Evolutionary conservation across 257 asterid genomes (phyloP).

Genomic region (Coffea eugenioides): DNA sequence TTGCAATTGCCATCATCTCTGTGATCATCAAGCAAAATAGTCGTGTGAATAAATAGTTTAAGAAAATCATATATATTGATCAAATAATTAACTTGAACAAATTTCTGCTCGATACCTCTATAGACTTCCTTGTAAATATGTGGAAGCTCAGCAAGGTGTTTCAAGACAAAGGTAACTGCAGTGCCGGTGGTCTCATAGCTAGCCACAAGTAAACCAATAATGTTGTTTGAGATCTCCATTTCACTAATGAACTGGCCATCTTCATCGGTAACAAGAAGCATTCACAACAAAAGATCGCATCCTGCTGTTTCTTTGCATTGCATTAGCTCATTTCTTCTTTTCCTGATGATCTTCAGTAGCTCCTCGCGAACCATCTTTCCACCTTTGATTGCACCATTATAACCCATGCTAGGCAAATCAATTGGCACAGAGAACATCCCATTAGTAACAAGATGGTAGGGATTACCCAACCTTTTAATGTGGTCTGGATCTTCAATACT

Average conservation of each 20-base stretch:
- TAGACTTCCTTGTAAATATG: conserved; percentile 41
- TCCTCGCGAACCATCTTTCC: not conserved
- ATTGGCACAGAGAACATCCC: not conserved
- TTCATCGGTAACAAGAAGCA: conserved; percentile 57
- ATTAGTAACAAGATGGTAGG: not conserved
- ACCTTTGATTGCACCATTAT: not conserved
- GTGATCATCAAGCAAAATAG: not conserved
- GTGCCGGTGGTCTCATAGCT: conserved; percentile 57
- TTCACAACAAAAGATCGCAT: conserved; percentile 48
- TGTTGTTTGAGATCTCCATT: conserved; percentile 54
- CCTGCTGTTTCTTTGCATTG: not conserved
- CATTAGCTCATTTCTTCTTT: not conserved
- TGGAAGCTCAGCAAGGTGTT: conserved; percentile 58
- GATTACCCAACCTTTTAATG: not conserved
- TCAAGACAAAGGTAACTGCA: conserved; percentile 47
- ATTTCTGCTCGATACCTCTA: no score
- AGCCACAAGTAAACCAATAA: conserved; percentile 51
- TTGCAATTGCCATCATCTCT: conserved; percentile 24
- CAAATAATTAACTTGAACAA: no score
- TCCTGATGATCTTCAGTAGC: not conserved
- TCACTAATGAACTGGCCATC: conserved; percentile 47
- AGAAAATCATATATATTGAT: no score
- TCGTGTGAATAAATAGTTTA: no score
- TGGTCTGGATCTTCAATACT: conserved; percentile 28
- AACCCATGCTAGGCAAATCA: not conserved